Evolutionary conservation across 2,329 filamentous ascomycete genomes (phyloP).

Genomic region (Neofusicoccum sp.): DNA sequence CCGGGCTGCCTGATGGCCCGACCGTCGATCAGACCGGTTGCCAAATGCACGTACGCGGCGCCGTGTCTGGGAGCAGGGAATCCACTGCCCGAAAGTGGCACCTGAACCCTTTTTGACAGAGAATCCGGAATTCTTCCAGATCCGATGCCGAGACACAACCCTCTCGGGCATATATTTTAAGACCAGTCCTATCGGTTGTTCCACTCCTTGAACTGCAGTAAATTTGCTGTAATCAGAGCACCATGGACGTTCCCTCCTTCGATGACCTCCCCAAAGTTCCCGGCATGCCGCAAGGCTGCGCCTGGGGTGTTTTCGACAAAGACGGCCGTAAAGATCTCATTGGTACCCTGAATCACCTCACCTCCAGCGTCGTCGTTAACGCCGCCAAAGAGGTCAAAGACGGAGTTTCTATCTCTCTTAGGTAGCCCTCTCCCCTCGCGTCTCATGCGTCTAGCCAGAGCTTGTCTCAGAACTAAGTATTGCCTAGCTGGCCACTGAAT

Average conservation of each 20-base stretch:
- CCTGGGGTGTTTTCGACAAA: slow-evolving; percentile 19
- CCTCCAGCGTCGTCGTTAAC: slow-evolving; percentile 43
- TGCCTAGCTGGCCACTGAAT: slow-evolving; percentile 21
- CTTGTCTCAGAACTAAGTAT: not conserved
- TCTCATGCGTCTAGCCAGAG: not conserved
- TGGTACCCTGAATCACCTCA: slow-evolving; percentile 54
- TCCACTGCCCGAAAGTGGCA: too few relatives aligned
- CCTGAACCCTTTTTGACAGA: too few relatives aligned
- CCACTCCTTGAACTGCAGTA: too few relatives aligned
- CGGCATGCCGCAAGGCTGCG: slow-evolving; percentile 12
- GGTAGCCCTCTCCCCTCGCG: slow-evolving; percentile 36
- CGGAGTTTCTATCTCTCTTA: slow-evolving; percentile 54
- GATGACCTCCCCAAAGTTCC: not conserved
- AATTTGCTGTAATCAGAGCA: too few relatives aligned
- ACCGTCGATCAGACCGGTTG: too few relatives aligned
- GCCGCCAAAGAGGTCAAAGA: slow-evolving; percentile 46
- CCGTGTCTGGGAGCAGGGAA: too few relatives aligned
- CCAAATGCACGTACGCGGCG: too few relatives aligned
- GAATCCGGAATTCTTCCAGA: too few relatives aligned
- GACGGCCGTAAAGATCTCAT: slow-evolving; percentile 10
- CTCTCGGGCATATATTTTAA: too few relatives aligned
- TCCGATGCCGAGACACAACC: too few relatives aligned
- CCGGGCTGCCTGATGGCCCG: too few relatives aligned
- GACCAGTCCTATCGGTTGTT: too few relatives aligned
- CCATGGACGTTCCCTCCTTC: slow-evolving; percentile 22